phyloP scores from a whole-genome alignment of 768 basidiomycete genomes.

The Naganishia onofrii region DNA sequence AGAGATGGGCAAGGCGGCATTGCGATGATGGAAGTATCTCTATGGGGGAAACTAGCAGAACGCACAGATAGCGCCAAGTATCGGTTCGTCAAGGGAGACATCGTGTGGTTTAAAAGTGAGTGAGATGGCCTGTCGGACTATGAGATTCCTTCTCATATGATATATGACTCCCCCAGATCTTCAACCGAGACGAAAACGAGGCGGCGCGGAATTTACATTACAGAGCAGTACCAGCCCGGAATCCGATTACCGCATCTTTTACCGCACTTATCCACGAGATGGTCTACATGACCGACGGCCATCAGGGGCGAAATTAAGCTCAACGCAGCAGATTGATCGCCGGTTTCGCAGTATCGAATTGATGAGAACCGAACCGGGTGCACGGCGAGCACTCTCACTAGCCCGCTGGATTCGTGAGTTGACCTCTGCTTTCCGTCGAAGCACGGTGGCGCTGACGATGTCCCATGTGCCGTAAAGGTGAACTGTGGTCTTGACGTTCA shows the following conservation, averaged over 20 bases:
- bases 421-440: neutral
- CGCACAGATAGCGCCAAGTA: neutral
- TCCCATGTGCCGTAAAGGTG: neutral
- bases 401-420: conserved; percentile 16
- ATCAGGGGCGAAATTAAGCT: neutral
- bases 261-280: conserved; percentile 13
- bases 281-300: neutral
- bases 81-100: conserved; percentile 18
- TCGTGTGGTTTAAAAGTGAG: conserved; percentile 27
- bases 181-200: neutral
- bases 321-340: neutral
- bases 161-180: neutral
- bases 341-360: neutral
- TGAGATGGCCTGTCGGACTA: neutral
- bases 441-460: neutral
- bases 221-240: neutral
- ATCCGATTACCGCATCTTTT: conserved; percentile 21
- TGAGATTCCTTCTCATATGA: neutral
- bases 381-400: conserved; percentile 5
- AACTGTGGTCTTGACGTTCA: neutral
- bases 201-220: neutral
- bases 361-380: conserved; percentile 4
- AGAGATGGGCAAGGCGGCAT: neutral
- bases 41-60: conserved; percentile 18
- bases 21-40: conserved; percentile 12